Evolutionary conservation across 306 rosid species (phyloP), one percentile per base, ranked within the genome.

Genomic region (Cicer cuneatum): DNA sequence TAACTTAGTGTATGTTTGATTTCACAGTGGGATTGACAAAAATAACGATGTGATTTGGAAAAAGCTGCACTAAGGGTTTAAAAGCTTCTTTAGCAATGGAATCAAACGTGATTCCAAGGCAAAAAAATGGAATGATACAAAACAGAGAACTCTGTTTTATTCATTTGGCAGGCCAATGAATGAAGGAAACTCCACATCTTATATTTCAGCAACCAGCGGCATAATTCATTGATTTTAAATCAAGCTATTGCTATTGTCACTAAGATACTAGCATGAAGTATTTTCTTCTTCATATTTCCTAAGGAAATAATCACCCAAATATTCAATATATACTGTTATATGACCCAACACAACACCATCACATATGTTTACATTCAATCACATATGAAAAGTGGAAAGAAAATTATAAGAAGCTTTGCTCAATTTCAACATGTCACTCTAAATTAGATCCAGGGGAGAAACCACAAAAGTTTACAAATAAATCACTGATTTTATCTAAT

Each of bases 401-500:
- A 19, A 51, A 51, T 6, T 51, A 15, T 11, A 72, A 43, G 7
- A 43, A 46, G 10, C 33, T 48, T 37, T 45, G 21, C 58, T 21
- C 29, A 53, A 42, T 29, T 29, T 29, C 35, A 29, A 29, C 48
- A 29, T 48, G 16, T 7, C n/a, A 24, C 37, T 64, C 53, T 35
- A 15, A 2, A 54, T 54, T 45, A 46, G 68, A 83, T 41, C 73
- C 16, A 60, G 13, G 8, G 51, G 37, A 1, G 0, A 72, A 72
- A 35, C n/a, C n/a, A 10, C 57, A 40, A 40, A 65, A 60, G 33
- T 13, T 58, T 9, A 16, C 29, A 49, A 58, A 69, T 10, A 40
- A 51, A 79, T 29, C 10, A 63, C 5, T 8, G 42, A n/a, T 39
- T 69, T 13, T 7, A 63, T 41, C 29, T 38, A 57, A 47, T 40